Percentiles rank a stretch among this genome's conserved stretches.
These are phyloP conservation scores for Epichloe sp. DNA, from an alignment of 2,329 filamentous ascomycete species.

Conservation along the genomic window DNA sequence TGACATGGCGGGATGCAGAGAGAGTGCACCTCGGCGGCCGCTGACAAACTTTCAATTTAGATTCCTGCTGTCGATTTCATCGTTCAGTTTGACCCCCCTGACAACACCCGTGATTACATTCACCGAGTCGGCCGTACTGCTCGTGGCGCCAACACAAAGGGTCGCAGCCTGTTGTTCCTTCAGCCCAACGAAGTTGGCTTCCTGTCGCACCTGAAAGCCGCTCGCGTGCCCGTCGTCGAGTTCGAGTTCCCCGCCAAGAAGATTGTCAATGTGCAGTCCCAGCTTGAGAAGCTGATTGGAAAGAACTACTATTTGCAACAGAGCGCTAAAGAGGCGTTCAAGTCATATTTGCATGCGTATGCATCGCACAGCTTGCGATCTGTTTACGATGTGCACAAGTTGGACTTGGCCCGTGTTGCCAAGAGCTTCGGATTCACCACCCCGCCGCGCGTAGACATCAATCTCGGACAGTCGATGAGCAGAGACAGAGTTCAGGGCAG, in stretches of 20 bases:
- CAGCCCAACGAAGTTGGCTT: constrained; percentile 89
- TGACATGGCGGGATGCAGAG: not conserved
- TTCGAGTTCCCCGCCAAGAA: constrained; percentile 91
- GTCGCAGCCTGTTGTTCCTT: constrained; percentile 83
- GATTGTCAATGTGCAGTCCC: constrained; percentile 79
- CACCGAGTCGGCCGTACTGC: constrained; percentile 94
- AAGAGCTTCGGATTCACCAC: constrained; percentile 72
- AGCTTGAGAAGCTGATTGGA: constrained; percentile 85
- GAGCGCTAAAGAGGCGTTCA: constrained; percentile 63
- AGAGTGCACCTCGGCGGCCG: not conserved
- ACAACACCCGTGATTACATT: constrained; percentile 84
- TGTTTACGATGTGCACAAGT: constrained; percentile 67
- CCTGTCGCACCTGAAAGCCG: constrained; percentile 78
- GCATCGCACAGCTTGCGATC: constrained; percentile 52
- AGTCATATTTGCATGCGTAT: constrained; percentile 89
- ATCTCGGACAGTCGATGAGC: constrained; percentile 67
- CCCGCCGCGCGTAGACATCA: constrained; percentile 72
- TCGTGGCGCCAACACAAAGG: constrained; percentile 68
- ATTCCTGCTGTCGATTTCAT: constrained; percentile 96
- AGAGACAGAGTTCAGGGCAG: constrained; percentile 52
- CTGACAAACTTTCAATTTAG: constrained; percentile 20
- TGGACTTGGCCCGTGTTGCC: constrained; percentile 72
- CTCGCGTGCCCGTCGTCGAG: constrained; percentile 84
- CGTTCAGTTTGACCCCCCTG: constrained; percentile 87
- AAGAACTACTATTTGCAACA: constrained; percentile 98